phyloP scores from a whole-genome alignment of 73 alveolate species.

The Paramecium sexaurelia region DNA sequence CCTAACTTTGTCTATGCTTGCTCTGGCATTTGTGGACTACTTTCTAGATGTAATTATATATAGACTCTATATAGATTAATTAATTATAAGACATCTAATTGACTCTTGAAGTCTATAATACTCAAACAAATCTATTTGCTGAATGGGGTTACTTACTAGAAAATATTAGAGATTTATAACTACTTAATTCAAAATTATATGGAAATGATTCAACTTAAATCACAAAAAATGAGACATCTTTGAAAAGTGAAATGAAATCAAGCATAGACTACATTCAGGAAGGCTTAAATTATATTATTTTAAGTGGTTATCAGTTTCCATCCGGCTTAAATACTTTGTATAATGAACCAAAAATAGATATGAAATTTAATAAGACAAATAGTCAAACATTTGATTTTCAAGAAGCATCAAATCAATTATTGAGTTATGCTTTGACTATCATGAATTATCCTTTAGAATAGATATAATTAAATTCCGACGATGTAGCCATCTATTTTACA shows the following conservation, averaged over 20 bases:
- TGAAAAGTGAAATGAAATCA: constrained; percentile 6
- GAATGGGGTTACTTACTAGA: constrained; percentile 5
- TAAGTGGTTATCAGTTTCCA: constrained; percentile 29
- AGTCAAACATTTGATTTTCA: not conserved
- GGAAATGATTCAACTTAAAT: not conserved
- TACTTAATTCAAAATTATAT: not conserved
- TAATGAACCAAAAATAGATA: not conserved
- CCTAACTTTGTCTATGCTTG: constrained; percentile 5
- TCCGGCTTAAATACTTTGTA: not conserved
- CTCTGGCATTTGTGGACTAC: constrained; percentile 8
- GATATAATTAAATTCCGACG: not conserved
- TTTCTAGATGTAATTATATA: constrained; percentile 30
- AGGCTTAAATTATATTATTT: not conserved
- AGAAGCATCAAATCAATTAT: constrained; percentile 26
- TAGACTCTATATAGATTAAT: not conserved
- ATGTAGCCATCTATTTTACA: not conserved
- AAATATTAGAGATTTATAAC: constrained; percentile 36
- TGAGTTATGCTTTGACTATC: not conserved
- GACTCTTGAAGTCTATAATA: not conserved
- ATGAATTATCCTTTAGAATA: not conserved
- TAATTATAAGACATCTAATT: not conserved
- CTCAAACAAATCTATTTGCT: not conserved
- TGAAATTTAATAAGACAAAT: not conserved
- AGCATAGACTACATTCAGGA: not conserved
- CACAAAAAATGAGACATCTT: not conserved